These are phyloP conservation scores for Yamadazyma philogaea DNA, from an alignment of 805 yeast genomes.

Conservation along the genomic window DNA sequence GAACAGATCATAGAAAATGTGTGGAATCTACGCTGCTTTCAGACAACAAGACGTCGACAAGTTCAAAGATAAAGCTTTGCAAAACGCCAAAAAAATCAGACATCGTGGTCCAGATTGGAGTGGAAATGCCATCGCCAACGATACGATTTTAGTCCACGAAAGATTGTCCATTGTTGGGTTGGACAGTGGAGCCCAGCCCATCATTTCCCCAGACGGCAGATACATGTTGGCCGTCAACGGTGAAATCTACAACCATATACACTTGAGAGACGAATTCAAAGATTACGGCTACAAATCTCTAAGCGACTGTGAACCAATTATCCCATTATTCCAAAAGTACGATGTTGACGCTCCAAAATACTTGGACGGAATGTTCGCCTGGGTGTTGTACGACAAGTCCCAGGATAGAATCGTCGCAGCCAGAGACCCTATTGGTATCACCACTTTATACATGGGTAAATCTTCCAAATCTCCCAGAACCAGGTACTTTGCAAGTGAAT, in stretches of 20 bases:
- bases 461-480: constrained; percentile 65
- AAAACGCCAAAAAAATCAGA: constrained; percentile 87
- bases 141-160: constrained; percentile 87
- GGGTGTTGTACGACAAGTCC: constrained; percentile 80
- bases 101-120: constrained; percentile 99
- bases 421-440: constrained; percentile 97
- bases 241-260: constrained; percentile 96
- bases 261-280: constrained; percentile 69
- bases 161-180: constrained; percentile 97
- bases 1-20: constrained; percentile 51
- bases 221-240: constrained; percentile 88
- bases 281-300: constrained; percentile 80
- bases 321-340: constrained; percentile 85
- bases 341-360: constrained; percentile 87
- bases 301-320: constrained; percentile 96
- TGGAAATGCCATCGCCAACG: constrained; percentile 78
- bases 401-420: constrained; percentile 92
- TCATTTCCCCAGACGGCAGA: constrained; percentile 72
- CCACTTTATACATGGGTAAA: constrained; percentile 94
- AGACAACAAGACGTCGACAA: constrained; percentile 73
- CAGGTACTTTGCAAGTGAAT: constrained; percentile 87
- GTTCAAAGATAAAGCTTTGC: constrained; percentile 86
- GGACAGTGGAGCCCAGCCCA: constrained; percentile 98
- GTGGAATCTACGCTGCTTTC: constrained; percentile 96
- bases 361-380: constrained; percentile 98